These are phyloP conservation scores for Aspergillus uvarum DNA, from an alignment of 2,329 filamentous ascomycete genomes.

Conservation along the genomic window DNA sequence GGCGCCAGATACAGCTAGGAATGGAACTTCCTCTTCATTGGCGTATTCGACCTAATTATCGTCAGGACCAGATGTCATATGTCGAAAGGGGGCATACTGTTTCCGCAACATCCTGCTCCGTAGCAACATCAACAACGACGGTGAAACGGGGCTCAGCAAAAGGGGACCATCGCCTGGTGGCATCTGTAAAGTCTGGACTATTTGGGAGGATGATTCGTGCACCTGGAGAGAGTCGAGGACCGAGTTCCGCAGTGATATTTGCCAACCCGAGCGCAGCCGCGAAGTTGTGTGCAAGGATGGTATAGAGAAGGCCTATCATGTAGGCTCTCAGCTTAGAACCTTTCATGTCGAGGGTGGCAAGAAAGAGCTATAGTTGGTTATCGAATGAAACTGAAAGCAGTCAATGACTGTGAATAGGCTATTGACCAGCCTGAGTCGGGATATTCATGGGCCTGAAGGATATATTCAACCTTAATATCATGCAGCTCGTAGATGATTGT, in stretches of 20 bases:
- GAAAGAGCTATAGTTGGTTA: fast-evolving
- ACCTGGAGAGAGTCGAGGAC: constrained; percentile 3
- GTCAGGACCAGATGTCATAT: background rate
- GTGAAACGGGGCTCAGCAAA: constrained; percentile 12
- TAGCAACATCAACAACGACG: constrained; percentile 15
- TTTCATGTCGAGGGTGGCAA: background rate
- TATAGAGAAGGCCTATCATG: background rate
- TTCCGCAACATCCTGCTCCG: constrained; percentile 13
- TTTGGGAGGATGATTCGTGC: constrained; percentile 13
- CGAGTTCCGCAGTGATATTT: background rate
- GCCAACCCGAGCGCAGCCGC: background rate
- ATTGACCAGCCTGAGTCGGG: background rate
- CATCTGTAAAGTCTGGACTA: constrained; percentile 1
- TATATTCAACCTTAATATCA: background rate
- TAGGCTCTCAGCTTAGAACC: background rate
- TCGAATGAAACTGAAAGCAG: background rate
- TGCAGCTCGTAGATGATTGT: background rate
- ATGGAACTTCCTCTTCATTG: constrained; percentile 11
- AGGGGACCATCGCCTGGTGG: constrained; percentile 13
- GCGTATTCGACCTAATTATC: constrained; percentile 15
- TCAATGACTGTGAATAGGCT: background rate
- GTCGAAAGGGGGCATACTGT: constrained; percentile 7
- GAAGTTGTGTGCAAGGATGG: background rate
- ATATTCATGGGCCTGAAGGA: background rate
- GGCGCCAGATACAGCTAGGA: constrained; percentile 15